Conservation (phyloP, 352 stramenopile species). For the Chrysophaeum taylorii region DNA sequence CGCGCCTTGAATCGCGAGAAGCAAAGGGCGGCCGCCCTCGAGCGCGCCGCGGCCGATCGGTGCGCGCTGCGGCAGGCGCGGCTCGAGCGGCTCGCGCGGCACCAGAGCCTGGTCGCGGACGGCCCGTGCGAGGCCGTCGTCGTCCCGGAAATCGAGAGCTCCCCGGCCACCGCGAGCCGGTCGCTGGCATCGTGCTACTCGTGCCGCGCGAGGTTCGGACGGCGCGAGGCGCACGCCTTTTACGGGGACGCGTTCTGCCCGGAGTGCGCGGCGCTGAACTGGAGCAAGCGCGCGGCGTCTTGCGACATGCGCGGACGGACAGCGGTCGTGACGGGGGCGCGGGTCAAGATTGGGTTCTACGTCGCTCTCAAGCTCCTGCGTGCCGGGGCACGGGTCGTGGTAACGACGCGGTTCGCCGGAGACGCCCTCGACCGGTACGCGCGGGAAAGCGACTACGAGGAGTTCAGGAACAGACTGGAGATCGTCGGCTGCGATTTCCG, state of each 20-base stretch:
- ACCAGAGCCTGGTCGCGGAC: conserved; percentile 60
- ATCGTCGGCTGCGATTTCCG: conserved; percentile 86
- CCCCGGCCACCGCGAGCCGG: no score
- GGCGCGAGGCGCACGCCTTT: conserved; percentile 70
- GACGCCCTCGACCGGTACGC: conserved; percentile 69
- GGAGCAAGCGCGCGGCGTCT: conserved; percentile 74
- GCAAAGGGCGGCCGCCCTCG: neutral
- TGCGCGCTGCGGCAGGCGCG: neutral
- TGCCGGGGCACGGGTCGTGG: conserved; percentile 65
- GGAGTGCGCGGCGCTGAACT: conserved; percentile 80
- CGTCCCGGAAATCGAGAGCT: no score
- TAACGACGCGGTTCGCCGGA: conserved; percentile 84
- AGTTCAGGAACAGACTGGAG: conserved; percentile 70
- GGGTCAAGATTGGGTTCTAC: conserved; percentile 91
- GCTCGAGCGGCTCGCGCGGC: conserved; percentile 19
- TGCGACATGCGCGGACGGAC: conserved; percentile 62
- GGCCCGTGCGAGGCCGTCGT: no score
- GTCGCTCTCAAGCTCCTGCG: conserved; percentile 82
- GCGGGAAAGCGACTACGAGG: conserved; percentile 70
- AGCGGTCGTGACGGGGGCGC: conserved; percentile 74
- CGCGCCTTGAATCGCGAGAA: neutral
- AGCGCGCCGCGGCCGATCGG: neutral
- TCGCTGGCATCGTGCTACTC: conserved; percentile 86
- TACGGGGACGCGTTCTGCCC: conserved; percentile 87
- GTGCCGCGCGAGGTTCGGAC: conserved; percentile 77